A percentile compares a stretch with the other conserved stretches of the same genome.
Evolutionary conservation across 2,329 filamentous ascomycete species (phyloP).

Genomic region (Alternaria atra): DNA sequence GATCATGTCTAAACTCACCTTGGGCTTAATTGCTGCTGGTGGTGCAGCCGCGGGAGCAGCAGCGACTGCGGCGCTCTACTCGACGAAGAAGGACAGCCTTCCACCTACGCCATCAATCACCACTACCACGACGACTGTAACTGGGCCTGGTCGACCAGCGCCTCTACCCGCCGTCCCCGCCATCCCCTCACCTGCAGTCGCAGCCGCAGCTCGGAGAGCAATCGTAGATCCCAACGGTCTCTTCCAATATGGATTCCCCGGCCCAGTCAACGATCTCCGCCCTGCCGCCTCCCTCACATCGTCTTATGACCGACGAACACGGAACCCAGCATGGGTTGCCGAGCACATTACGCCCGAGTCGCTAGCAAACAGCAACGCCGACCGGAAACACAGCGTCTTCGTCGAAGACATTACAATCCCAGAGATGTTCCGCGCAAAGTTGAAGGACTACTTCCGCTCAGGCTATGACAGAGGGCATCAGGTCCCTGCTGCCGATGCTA

Average conservation of each 20-base stretch:
- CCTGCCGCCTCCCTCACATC: conserved; percentile 80
- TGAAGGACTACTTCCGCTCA: conserved; percentile 93
- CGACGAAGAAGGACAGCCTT: conserved; percentile 43
- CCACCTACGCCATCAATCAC: conserved; percentile 38
- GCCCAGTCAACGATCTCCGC: conserved; percentile 84
- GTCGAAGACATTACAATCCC: conserved; percentile 83
- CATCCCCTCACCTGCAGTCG: conserved; percentile 35
- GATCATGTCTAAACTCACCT: conserved; percentile 61
- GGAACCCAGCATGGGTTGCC: conserved; percentile 90
- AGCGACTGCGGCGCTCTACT: conserved; percentile 58
- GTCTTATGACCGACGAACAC: conserved; percentile 85
- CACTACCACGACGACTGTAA: conserved; percentile 49
- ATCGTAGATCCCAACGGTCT: conserved; percentile 61
- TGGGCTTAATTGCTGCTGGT: conserved; percentile 60
- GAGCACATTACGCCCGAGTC: conserved; percentile 96
- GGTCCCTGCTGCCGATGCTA: conserved; percentile 93
- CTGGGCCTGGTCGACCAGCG: conserved; percentile 36
- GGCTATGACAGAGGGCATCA: conserved; percentile 98
- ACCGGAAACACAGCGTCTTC: conserved; percentile 85
- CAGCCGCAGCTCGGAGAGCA: conserved; percentile 31
- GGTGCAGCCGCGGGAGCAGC: conserved; percentile 60
- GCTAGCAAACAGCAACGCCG: conserved; percentile 75
- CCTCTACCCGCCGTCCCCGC: conserved; percentile 36
- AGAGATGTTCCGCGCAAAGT: conserved; percentile 83
- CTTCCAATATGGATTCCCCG: conserved; percentile 78